Evolutionary conservation across 78 protist genomes (phyloP).

Genomic region (Chrysochromulina parva): DNA sequence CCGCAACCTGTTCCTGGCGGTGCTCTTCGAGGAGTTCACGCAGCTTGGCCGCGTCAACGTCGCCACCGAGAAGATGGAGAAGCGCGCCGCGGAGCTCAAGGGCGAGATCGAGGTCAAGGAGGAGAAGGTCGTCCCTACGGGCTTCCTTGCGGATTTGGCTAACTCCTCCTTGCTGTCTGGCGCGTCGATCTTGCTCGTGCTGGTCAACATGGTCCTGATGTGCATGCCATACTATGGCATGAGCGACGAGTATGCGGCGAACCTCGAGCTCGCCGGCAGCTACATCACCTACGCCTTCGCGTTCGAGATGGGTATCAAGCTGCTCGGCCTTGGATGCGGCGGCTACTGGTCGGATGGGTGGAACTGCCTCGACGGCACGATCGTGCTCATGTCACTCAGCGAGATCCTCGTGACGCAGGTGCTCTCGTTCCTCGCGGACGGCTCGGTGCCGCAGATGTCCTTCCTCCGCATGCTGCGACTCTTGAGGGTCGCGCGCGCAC

Average conservation of each 20-base stretch:
- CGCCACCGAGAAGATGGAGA: too few relatives aligned
- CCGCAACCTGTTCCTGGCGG: conserved; percentile 41
- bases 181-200: background rate
- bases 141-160: too few relatives aligned
- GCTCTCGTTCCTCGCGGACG: background rate
- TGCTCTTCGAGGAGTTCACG: conserved; percentile 34
- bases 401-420: too few relatives aligned
- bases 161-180: background rate
- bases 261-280: background rate
- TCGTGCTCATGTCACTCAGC: background rate
- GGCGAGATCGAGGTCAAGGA: too few relatives aligned
- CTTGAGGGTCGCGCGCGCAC: conserved; percentile 20
- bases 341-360: conserved; percentile 16
- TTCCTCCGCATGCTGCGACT: background rate
- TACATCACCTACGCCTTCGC: background rate
- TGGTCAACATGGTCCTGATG: background rate
- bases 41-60: too few relatives aligned
- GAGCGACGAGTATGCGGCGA: background rate
- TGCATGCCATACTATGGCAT: background rate
- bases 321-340: background rate
- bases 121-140: background rate
- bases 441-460: background rate
- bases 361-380: conserved; percentile 25
- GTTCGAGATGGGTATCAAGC: conserved; percentile 23
- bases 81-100: too few relatives aligned